Percentiles rank a stretch among this genome's conserved stretches.
Conservation (phyloP, 192 early-diverging fungal genomes). For the Spizellomyces punctatus region DNA sequence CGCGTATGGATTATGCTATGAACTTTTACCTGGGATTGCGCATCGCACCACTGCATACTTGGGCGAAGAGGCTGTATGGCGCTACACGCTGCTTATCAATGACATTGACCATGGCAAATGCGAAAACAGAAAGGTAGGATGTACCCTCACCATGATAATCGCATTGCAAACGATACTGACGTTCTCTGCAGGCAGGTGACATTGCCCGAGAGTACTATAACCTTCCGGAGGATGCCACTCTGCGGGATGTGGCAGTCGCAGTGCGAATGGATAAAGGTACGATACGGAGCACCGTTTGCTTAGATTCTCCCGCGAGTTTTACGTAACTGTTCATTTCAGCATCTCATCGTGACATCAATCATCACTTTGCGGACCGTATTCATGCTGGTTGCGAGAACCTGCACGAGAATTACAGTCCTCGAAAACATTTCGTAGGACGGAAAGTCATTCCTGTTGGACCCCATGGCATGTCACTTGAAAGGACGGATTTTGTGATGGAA, state of each 20-base stretch:
- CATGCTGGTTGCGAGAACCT: too few relatives aligned
- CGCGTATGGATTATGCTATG: constrained; percentile 74
- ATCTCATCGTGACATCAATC: constrained; percentile 88
- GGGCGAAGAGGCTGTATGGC: constrained; percentile 90
- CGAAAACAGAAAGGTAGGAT: constrained; percentile 48
- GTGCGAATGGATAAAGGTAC: constrained; percentile 80
- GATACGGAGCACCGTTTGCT: too few relatives aligned
- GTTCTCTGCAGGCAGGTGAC: constrained; percentile 75
- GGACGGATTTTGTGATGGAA: too few relatives aligned
- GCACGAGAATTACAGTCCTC: too few relatives aligned
- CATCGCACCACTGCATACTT: constrained; percentile 89
- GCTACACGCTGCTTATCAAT: constrained; percentile 68
- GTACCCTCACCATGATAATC: background rate
- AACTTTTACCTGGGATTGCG: constrained; percentile 75
- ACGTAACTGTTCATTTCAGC: constrained; percentile 1
- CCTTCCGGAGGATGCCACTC: constrained; percentile 68
- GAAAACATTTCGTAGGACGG: too few relatives aligned
- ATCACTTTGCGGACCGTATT: constrained; percentile 25
- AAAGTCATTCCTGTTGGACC: too few relatives aligned
- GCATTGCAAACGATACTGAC: constrained; percentile 41
- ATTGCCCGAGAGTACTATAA: constrained; percentile 80
- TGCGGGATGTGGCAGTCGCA: constrained; percentile 84
- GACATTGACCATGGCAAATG: constrained; percentile 74
- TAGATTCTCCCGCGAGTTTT: too few relatives aligned
- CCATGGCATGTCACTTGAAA: too few relatives aligned